phyloP scores from a whole-genome alignment of 1,284 basidiomycete genomes.

The Erythrobasidium hasegawianum region DNA sequence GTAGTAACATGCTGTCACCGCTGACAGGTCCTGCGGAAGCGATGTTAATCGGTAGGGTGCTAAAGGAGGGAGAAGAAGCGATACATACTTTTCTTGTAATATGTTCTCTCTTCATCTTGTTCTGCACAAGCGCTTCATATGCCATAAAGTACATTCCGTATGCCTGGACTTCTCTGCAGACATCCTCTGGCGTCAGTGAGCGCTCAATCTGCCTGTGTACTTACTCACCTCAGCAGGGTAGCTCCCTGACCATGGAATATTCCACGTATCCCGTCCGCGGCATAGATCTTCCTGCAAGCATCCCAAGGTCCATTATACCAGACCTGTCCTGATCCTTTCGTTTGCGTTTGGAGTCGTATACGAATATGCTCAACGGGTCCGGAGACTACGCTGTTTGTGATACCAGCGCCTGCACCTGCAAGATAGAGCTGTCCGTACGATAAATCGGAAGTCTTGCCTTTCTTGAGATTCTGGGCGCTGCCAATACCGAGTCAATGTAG shows the following conservation, averaged over 20 bases:
- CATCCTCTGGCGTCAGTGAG: too few relatives aligned
- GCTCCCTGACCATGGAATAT: constrained; percentile 91
- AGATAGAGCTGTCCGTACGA: constrained; percentile 65
- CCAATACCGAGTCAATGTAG: constrained; percentile 8
- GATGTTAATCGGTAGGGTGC: too few relatives aligned
- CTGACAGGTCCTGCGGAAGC: constrained; percentile 66
- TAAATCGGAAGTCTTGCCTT: constrained; percentile 58
- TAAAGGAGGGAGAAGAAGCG: too few relatives aligned
- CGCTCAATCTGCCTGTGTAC: too few relatives aligned
- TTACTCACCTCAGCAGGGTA: constrained; percentile 77
- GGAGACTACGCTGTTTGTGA: constrained; percentile 87
- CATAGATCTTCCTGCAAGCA: constrained; percentile 75
- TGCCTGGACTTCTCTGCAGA: constrained; percentile 27
- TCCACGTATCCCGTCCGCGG: constrained; percentile 69
- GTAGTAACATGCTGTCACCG: constrained; percentile 71
- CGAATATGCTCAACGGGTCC: constrained; percentile 97
- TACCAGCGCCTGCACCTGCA: constrained; percentile 76
- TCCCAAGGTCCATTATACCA: constrained; percentile 81
- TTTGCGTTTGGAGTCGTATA: constrained; percentile 89
- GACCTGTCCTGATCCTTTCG: constrained; percentile 52
- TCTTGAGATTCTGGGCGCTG: constrained; percentile 51
- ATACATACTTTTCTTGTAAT: constrained; percentile 52
- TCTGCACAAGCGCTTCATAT: constrained; percentile 88
- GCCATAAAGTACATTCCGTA: constrained; percentile 74
- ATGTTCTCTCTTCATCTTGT: constrained; percentile 67